Base-by-base conservation (phyloP, 2,329 filamentous ascomycete species). In the Monilinia aucupariae region DNA sequence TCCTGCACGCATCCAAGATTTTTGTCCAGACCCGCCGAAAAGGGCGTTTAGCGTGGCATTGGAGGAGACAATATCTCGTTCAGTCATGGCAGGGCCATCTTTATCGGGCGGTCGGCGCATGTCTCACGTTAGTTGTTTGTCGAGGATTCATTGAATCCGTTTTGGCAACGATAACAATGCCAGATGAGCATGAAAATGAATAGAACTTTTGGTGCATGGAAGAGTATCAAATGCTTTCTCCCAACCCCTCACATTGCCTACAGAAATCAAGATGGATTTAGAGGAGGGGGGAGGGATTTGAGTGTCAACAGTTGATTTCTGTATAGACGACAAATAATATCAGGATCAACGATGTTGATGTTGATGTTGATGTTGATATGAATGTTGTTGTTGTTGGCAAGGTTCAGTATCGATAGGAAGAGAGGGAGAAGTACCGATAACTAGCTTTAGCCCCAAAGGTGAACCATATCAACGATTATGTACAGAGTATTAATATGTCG, bases 41-140 rank as follows among this genome's bases (percentile, higher is more conserved):
- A 75, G 64, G 10, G 72, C 65, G 56, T 75, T 73, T 34, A 75
- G 64, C 6, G 74, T 74, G 25, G 67, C 70, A 68, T 75, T 75
- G 13, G 74, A 72, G 3, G 70, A 68, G 37, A 72, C 70, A 12
- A 75, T 68, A 52, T 74, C 71, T 41, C 66, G 66, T 27, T 72
- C 71, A 6, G 69, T 69, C 55, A 70, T 60, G 51, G 61, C 61
- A 51, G 64, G 56, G 65, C 43, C 65, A 55, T 70, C 69, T 66
- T 71, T 74, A 68, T 72, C 71, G 64, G 70, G 71, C 56, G 71
- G 72, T 66, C 68, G 65, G 51, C 72, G 73, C 72, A 73, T 74
- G 59, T 59, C 64, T 71, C 61, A 69, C 50, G 51, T 32, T 60
- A 5, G 51, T 30, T 59, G 41, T 61, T 45, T 47, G 47, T 65